phyloP scores from a whole-genome alignment of 2,329 filamentous ascomycete species.

The Xylariomycetidae sp. region DNA sequence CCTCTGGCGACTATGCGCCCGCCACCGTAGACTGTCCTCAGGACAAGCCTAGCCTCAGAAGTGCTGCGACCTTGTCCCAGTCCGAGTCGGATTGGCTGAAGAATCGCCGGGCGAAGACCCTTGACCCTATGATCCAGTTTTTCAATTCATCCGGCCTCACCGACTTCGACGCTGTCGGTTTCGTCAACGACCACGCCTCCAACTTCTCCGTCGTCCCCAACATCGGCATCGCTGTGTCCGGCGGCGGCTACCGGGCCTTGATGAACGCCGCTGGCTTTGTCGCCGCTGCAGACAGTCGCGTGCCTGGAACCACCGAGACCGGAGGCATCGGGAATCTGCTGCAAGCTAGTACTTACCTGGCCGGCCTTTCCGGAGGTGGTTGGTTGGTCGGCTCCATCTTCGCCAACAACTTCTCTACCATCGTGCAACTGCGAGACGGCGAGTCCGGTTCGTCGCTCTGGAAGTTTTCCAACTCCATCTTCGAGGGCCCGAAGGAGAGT shows the following conservation, averaged over 20 bases:
- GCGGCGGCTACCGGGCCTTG: slow-evolving; percentile 68
- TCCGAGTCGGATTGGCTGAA: slow-evolving; percentile 72
- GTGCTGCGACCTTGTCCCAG: slow-evolving; percentile 56
- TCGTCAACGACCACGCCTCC: slow-evolving; percentile 61
- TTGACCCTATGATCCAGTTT: slow-evolving; percentile 70
- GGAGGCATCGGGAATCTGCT: slow-evolving; percentile 65
- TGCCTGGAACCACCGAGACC: slow-evolving; percentile 49
- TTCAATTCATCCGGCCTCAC: slow-evolving; percentile 67
- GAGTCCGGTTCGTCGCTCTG: slow-evolving; percentile 26
- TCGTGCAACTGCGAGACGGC: slow-evolving; percentile 34
- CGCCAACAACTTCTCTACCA: slow-evolving; percentile 70
- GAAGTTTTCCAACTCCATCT: slow-evolving; percentile 32
- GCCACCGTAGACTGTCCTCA: slow-evolving; percentile 63
- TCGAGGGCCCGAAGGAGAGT: slow-evolving; percentile 27
- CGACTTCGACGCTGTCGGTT: slow-evolving; percentile 56
- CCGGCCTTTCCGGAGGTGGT: slow-evolving; percentile 69
- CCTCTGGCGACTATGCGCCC: slow-evolving; percentile 65
- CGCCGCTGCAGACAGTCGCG: slow-evolving; percentile 64
- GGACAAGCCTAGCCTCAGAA: slow-evolving; percentile 63
- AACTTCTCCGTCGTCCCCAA: slow-evolving; percentile 51
- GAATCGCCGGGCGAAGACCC: slow-evolving; percentile 65
- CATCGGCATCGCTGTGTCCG: slow-evolving; percentile 64
- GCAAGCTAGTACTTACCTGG: slow-evolving; percentile 67
- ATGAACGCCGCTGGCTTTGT: slow-evolving; percentile 66
- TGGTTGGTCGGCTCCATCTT: slow-evolving; percentile 74